Base-by-base conservation (phyloP, 108 stramenopile genomes). In the Seminavis robusta region DNA sequence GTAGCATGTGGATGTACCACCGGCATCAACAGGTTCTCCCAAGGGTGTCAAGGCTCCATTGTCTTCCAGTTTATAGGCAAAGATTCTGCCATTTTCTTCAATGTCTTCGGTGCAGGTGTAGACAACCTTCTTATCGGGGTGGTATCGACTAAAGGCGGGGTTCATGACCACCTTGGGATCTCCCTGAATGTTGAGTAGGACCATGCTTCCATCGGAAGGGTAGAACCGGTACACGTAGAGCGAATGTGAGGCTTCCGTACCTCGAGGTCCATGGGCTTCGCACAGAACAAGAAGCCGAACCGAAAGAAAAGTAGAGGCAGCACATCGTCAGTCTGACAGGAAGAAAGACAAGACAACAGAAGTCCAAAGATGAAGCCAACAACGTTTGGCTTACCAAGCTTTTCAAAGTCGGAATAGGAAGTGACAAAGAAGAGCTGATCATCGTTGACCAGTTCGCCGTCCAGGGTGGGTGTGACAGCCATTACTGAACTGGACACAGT, bases 91-190 rank as follows among this genome's bases (percentile, higher is more conserved):
- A 67, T 97, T 92, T 34, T 94, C 67, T 33, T 77, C 75, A 60
- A 92, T 90, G 61, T 94, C 81, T 80, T 97, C 96, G 5, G 94
- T 95, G 76, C 96, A 97, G 15, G 92, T 90, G 69, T 95, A 95
- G 24, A 97, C 82, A n/a, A 97, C 88, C 54, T 97, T 97, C 27
- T 65, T 41, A 25, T 69, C 59, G 16, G 94, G 93, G 73, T 97
- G 96, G 51, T 83, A 91, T 13, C 94, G 76, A 25, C 88, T 73
- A 75, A 97, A 97, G 27, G 96, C 96, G 1, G 94, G 96, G 69
- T 97, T 97, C 45, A 81, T 71, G n/a, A 94, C 84, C n/a, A 59
- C 43, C 0, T 54, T 51, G 15, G 72, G 67, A n/a, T 83, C 76
- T 19, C 87, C 87, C 8, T 61, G 66, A 23, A 95, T 78, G 55